Evolutionary conservation across 1,139 yeast species (phyloP), one percentile per base, ranked within the genome.

Genomic region (Diutina rugosa): DNA sequence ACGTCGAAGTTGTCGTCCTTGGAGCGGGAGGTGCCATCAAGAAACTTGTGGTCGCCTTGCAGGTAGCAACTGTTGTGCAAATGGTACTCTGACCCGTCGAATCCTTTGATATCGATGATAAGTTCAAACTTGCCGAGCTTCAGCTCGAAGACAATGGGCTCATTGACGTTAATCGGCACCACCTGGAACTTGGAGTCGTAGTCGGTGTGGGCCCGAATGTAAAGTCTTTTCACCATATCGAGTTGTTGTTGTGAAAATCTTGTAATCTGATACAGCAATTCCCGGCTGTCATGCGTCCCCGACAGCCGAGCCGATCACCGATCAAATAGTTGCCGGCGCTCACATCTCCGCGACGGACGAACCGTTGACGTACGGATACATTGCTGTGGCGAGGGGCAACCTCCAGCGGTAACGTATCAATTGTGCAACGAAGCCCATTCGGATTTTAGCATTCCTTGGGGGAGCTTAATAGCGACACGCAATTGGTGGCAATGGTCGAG

Each of bases 101-200:
- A 80, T 59, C 75, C 70, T 60, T 70, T 72, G 55, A 79, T 74
- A 57, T 71, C 69, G 9, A 79, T 70, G 12, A 65, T 57, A n/a
- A 79, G 61, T 55, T 69, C 68, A 57, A 78, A 73, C 1, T 61
- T 61, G 0, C 82, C 83, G 35, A 72, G 63, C 0, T 69, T 70
- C 1, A 80, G 71, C 4, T 69, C 65, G 18, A 79, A 64, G 26
- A 61, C 64, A 2, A 76, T 59, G 3, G 76, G 74, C 1, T 61
- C 65, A 46, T 72, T 71, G 2, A 77, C 65, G 61, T 80, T 80
- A 14, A 80, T 73, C 0, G 82, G 81, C 1, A 80, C 78, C 6
- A 71, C 62, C 59, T 69, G 64, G 12, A 38, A 38, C 35, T 65
- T 61, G 2, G 59, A 51, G 16, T 65, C 67, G 58, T 73, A 73